Conservation (phyloP, 2,329 filamentous ascomycete genomes). For the Aplosporella prunicola region DNA sequence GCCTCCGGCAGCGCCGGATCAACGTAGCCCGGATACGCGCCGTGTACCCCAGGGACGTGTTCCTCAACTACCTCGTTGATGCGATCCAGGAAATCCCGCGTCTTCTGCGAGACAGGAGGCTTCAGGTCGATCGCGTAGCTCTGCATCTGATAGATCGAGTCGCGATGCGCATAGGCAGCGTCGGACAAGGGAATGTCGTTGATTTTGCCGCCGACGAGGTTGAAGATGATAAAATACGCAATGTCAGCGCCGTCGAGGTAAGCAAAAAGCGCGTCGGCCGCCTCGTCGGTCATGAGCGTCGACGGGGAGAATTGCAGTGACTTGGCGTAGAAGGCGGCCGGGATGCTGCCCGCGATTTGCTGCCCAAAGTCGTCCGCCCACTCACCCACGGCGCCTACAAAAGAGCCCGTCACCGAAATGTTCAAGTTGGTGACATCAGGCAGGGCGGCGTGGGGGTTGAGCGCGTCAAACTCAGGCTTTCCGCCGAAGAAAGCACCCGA, state of each 20-base stretch:
- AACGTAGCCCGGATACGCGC: conserved; percentile 45
- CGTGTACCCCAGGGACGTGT: conserved; percentile 23
- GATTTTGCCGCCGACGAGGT: conserved; percentile 25
- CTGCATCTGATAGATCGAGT: conserved; percentile 27
- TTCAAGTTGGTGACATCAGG: conserved; percentile 16
- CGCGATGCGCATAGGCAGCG: conserved; percentile 25
- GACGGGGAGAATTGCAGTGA: conserved; percentile 23
- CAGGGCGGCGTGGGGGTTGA: conserved; percentile 23
- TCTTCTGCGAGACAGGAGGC: conserved; percentile 24
- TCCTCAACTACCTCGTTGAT: conserved; percentile 31
- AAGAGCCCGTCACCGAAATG: conserved; percentile 22
- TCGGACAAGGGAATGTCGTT: conserved; percentile 23
- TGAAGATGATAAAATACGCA: conserved; percentile 27
- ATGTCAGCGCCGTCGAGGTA: conserved; percentile 22
- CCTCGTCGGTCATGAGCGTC: conserved; percentile 21
- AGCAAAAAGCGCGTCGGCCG: conserved; percentile 24
- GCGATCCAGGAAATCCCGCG: conserved; percentile 31
- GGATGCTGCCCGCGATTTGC: conserved; percentile 21
- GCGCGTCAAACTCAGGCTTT: conserved; percentile 22
- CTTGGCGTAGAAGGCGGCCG: conserved; percentile 27
- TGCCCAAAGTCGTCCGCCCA: conserved; percentile 25
- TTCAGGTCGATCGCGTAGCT: conserved; percentile 28
- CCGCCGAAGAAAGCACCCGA: conserved; percentile 27
- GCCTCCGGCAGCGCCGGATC: conserved; percentile 37
- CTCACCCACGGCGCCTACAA: conserved; percentile 24